Percentiles rank a stretch among this genome's conserved stretches.
phyloP scores from a whole-genome alignment of 768 basidiomycete genomes.

The Saitozyma podzolica region DNA sequence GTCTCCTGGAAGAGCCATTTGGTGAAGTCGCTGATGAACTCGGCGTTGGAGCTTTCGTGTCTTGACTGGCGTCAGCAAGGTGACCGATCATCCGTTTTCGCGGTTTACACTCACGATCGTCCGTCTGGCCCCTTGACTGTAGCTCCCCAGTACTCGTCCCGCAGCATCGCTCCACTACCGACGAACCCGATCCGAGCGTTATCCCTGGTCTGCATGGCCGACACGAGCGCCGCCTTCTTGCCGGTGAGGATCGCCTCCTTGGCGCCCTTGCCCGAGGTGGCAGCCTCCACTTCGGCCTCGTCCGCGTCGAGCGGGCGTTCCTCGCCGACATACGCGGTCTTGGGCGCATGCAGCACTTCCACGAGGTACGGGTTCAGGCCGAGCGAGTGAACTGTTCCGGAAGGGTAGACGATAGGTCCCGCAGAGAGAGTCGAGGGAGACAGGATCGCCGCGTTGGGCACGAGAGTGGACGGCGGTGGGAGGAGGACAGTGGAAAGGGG shows the following conservation, averaged over 20 bases:
- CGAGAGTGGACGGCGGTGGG: conserved; percentile 62
- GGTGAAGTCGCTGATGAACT: conserved; percentile 71
- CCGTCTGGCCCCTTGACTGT: conserved; percentile 55
- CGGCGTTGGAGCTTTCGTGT: conserved; percentile 68
- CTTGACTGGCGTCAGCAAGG: conserved; percentile 10
- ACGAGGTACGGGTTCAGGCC: conserved; percentile 66
- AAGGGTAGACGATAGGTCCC: conserved; percentile 42
- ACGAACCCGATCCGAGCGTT: conserved; percentile 77
- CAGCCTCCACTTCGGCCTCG: conserved; percentile 67
- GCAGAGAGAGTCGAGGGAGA: conserved; percentile 23
- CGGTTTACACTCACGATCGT: conserved; percentile 55
- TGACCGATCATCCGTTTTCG: neutral
- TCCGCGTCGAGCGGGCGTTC: conserved; percentile 64
- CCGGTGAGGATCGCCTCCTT: conserved; percentile 78
- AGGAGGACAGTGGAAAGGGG: conserved; percentile 67
- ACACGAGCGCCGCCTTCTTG: conserved; percentile 70
- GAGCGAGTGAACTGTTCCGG: conserved; percentile 31
- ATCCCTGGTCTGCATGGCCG: conserved; percentile 80
- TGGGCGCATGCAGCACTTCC: conserved; percentile 75
- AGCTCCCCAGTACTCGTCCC: conserved; percentile 70
- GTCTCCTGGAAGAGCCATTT: conserved; percentile 91
- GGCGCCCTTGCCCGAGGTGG: conserved; percentile 51
- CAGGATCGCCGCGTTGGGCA: conserved; percentile 13
- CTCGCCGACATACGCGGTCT: conserved; percentile 48
- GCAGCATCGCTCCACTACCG: conserved; percentile 77